Conservation (phyloP, 345 rosid species). For the Dimocarpus longan region DNA sequence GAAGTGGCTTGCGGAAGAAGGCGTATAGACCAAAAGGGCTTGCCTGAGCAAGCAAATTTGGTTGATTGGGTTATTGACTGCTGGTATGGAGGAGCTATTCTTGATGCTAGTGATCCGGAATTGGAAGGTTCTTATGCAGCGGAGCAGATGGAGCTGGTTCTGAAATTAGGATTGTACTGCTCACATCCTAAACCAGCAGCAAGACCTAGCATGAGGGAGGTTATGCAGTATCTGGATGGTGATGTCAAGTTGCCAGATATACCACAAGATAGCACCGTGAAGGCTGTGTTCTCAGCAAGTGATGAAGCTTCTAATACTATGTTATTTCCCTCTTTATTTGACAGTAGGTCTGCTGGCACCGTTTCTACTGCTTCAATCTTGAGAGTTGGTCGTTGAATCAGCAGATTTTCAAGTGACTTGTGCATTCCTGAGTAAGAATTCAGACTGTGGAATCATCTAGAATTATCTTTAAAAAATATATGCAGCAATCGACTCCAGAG, state of each 20-base stretch:
- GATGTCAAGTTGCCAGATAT: constrained; percentile 21
- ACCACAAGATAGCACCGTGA: neutral
- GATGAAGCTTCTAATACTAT: neutral
- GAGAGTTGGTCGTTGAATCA: constrained; percentile 22
- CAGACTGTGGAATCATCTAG: neutral
- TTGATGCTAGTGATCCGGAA: constrained; percentile 27
- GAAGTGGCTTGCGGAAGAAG: constrained; percentile 49
- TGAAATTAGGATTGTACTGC: constrained; percentile 29
- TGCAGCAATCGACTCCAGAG: neutral
- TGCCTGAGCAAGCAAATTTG: constrained; percentile 24
- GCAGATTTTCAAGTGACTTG: neutral
- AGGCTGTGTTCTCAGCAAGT: neutral
- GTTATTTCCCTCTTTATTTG: constrained; percentile 11
- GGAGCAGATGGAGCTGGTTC: constrained; percentile 24
- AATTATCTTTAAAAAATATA: constrained; percentile 9
- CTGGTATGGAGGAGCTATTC: constrained; percentile 31
- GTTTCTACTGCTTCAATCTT: constrained; percentile 31
- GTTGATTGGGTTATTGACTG: constrained; percentile 38
- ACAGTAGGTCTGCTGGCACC: constrained; percentile 11
- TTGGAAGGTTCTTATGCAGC: neutral
- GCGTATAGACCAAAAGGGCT: constrained; percentile 23
- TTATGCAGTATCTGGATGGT: constrained; percentile 41
- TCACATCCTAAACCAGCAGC: constrained; percentile 11
- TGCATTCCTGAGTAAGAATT: neutral
- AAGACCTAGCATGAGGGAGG: constrained; percentile 25